A percentile compares a stretch with the other conserved stretches of the same genome.
Conservation (phyloP, 2,329 filamentous ascomycete species). For the Dactylellina leptospora region DNA sequence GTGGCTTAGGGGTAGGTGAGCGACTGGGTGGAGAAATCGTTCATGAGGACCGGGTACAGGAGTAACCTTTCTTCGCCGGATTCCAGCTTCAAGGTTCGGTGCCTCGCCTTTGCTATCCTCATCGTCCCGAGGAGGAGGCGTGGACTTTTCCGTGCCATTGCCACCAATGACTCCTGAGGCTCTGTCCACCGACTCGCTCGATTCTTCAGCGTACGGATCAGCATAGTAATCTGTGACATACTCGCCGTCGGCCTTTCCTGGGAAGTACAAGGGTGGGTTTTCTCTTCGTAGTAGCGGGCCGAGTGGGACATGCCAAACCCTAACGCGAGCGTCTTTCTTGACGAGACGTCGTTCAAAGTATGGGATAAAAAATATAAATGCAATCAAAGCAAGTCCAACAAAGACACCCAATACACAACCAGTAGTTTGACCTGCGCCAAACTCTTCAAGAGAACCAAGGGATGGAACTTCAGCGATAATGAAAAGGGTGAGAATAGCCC, state of each 20-base stretch:
- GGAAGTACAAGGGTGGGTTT: slow-evolving; percentile 32
- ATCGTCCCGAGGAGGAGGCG: not conserved
- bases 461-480: slow-evolving; percentile 65
- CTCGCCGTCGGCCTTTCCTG: slow-evolving; percentile 17
- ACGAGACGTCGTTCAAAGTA: slow-evolving; percentile 69
- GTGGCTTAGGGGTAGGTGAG: slow-evolving; percentile 58
- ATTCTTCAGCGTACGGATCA: slow-evolving; percentile 13
- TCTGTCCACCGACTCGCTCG: not conserved
- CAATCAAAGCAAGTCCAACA: slow-evolving; percentile 64
- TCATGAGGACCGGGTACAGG: slow-evolving; percentile 58
- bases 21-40: slow-evolving; percentile 59
- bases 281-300: slow-evolving; percentile 66
- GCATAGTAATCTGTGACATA: slow-evolving; percentile 32
- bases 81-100: slow-evolving; percentile 10
- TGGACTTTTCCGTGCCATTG: slow-evolving; percentile 4
- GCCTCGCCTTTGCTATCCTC: slow-evolving; percentile 16
- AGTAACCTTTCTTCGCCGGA: not conserved
- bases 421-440: slow-evolving; percentile 61
- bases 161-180: not conserved
- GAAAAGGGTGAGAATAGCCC: slow-evolving; percentile 68
- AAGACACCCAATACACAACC: slow-evolving; percentile 68
- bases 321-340: slow-evolving; percentile 70
- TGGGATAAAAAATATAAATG: slow-evolving; percentile 67
- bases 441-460: slow-evolving; percentile 26
- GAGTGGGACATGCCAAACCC: slow-evolving; percentile 65